Base-by-base conservation (phyloP, 345 rosid species). In the Euphorbia pulcherrima region DNA sequence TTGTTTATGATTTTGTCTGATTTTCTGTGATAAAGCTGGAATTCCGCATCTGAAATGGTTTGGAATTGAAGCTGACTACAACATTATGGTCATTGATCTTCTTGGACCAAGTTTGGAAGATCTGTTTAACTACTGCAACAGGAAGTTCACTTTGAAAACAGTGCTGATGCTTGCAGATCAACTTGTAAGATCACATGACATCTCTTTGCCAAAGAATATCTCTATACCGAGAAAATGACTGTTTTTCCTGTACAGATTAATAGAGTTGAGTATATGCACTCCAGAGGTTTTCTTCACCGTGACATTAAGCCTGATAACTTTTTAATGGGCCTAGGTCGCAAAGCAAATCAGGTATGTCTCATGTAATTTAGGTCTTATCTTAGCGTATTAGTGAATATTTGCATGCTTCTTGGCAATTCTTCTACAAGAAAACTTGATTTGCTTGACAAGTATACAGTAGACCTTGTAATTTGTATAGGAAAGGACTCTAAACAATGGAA, bases 151-250 rank as follows among this genome's bases (percentile, higher is more conserved):
- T 26, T 78, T 88, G 80, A 90, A 90, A 78, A 73, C 96, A 24
- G 96, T 90, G 33, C 70, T 90, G 71, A 90, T 90, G 96, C 96
- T 90, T 59, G 96, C 96, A 13, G 96, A 90, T 83, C 96, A 90
- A 70, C 69, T 86, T 50, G 96, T 90, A 53, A 79, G 87, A 48
- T 44, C 12, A 44, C 16, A 7, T 44, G 50, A 28, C 58, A 55
- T n/a, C 14, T 11, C 50, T 66, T 64, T 72, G 48, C 44, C 51
- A 60, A 48, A 37, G 17, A 18, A 13, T n/a, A n/a, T n/a, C n/a
- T n/a, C n/a, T n/a, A 1, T 72, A 2, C 50, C 18, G 55, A 48
- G 60, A 46, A 51, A 40, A 24, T 55, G 18, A 13, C 27, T 39
- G 62, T 37, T 69, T 61, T 69, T 62, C 67, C 16, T 52, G 73